Evolutionary conservation across 2,329 filamentous ascomycete genomes (phyloP).

Genomic region (Paecilomyces formosus): DNA sequence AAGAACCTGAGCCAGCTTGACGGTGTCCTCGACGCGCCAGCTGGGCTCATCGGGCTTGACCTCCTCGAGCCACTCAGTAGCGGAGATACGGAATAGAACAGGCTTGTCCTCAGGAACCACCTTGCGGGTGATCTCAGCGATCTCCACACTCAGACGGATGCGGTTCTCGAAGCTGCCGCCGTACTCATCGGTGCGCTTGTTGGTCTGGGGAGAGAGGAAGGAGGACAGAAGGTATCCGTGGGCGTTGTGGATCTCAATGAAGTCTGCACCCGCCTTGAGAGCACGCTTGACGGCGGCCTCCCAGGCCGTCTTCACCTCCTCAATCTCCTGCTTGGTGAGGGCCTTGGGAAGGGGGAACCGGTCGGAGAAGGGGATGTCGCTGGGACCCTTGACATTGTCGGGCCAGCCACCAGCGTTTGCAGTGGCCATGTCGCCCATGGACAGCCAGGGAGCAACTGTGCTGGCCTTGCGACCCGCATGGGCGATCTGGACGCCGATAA

Average conservation of each 20-base stretch:
- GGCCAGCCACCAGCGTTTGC: slow-evolving; percentile 49
- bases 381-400: slow-evolving; percentile 49
- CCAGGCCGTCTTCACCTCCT: slow-evolving; percentile 56
- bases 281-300: slow-evolving; percentile 52
- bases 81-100: slow-evolving; percentile 65
- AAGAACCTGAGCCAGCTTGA: slow-evolving; percentile 58
- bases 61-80: slow-evolving; percentile 67
- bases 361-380: slow-evolving; percentile 55
- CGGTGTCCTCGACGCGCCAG: slow-evolving; percentile 61
- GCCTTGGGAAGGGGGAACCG: slow-evolving; percentile 56
- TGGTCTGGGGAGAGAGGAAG: slow-evolving; percentile 64
- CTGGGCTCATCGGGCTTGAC: slow-evolving; percentile 47
- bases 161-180: slow-evolving; percentile 55
- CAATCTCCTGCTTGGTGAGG: slow-evolving; percentile 63
- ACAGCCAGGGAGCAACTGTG: slow-evolving; percentile 47
- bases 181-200: slow-evolving; percentile 56
- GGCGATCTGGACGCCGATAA: slow-evolving; percentile 70
- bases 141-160: slow-evolving; percentile 58
- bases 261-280: slow-evolving; percentile 64
- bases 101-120: slow-evolving; percentile 62
- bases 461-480: slow-evolving; percentile 66
- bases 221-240: slow-evolving; percentile 69
- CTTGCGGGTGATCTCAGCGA: slow-evolving; percentile 55
- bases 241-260: slow-evolving; percentile 72
- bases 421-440: slow-evolving; percentile 29